These are phyloP conservation scores for Penicillium sp. DNA, from an alignment of 2,329 filamentous ascomycete species.

Conservation along the genomic window DNA sequence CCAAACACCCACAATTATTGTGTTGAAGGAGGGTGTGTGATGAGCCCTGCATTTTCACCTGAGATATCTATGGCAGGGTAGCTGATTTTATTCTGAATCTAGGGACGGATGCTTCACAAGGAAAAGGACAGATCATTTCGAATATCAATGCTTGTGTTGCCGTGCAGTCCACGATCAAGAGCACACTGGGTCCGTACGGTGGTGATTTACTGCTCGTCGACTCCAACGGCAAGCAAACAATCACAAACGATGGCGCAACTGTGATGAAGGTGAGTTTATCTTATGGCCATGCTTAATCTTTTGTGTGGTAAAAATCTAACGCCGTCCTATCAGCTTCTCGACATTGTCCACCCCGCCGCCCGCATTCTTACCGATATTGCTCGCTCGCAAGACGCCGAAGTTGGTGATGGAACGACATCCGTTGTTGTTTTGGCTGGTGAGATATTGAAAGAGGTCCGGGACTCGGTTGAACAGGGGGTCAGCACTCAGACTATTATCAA, in stretches of 20 bases:
- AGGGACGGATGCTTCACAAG: conserved; percentile 97
- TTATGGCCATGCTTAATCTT: conserved; percentile 5
- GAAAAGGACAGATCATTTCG: conserved; percentile 91
- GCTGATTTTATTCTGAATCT: conserved; percentile 12
- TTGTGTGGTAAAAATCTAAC: conserved; percentile 12
- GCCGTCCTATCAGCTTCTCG: conserved; percentile 66
- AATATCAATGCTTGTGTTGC: conserved; percentile 99
- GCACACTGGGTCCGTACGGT: conserved; percentile 92
- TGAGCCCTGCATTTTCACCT: conserved; percentile 1
- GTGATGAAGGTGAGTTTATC: conserved; percentile 78
- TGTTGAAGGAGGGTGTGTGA: conserved; percentile 87
- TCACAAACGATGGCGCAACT: conserved; percentile 97
- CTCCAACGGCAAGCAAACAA: conserved; percentile 90
- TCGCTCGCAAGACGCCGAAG: conserved; percentile 97
- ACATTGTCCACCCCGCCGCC: conserved; percentile 96
- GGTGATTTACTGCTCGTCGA: conserved; percentile 95
- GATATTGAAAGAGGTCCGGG: conserved; percentile 93
- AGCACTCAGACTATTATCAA: conserved; percentile 98
- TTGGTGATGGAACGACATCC: conserved; percentile 95
- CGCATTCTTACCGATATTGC: conserved; percentile 97
- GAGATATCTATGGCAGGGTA: not conserved
- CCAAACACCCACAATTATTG: conserved; percentile 95
- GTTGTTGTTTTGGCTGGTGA: conserved; percentile 97
- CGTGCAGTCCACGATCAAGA: conserved; percentile 92
- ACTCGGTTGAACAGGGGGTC: conserved; percentile 92